These are phyloP conservation scores for Podospora comata DNA, from an alignment of 495 filamentous ascomycete species.

Conservation along the genomic window DNA sequence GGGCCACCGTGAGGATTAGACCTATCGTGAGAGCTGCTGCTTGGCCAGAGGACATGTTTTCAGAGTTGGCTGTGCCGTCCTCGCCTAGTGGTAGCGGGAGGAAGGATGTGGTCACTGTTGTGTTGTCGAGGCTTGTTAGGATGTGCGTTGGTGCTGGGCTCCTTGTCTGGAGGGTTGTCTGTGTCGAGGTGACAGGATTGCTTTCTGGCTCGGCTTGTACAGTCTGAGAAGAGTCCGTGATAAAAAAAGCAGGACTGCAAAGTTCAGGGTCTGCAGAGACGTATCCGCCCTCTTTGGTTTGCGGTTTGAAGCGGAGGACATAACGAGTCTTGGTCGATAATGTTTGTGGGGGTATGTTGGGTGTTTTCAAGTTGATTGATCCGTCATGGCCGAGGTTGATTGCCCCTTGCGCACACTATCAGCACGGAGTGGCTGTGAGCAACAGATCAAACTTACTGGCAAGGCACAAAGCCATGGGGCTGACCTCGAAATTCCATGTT, in stretches of 20 bases:
- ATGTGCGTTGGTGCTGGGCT: not conserved
- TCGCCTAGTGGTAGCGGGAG: not conserved
- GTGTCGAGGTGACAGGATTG: not conserved
- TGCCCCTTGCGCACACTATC: slow-evolving; percentile 10
- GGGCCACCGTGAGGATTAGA: slow-evolving; percentile 12
- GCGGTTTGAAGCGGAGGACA: slow-evolving; percentile 23
- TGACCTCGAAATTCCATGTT: slow-evolving; percentile 15
- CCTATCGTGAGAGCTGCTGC: slow-evolving; percentile 19
- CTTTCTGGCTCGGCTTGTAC: not conserved
- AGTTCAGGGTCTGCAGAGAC: slow-evolving; percentile 16
- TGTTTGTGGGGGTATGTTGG: slow-evolving; percentile 6
- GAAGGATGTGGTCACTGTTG: not conserved
- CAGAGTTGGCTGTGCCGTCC: not conserved
- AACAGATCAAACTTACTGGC: slow-evolving; percentile 14
- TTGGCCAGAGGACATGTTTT: slow-evolving; percentile 2
- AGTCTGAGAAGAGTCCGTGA: not conserved
- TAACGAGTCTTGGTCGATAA: slow-evolving; percentile 14
- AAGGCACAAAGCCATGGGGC: slow-evolving; percentile 18
- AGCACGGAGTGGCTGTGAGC: not conserved
- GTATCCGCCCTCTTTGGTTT: slow-evolving; percentile 11
- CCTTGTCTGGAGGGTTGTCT: not conserved
- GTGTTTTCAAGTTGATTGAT: slow-evolving; percentile 15
- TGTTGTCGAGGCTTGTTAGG: not conserved
- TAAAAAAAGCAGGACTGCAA: slow-evolving; percentile 17
- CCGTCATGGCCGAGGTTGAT: slow-evolving; percentile 23